These are phyloP conservation scores for Starmerella bombicola DNA, from an alignment of 805 yeast genomes.

Conservation along the genomic window DNA sequence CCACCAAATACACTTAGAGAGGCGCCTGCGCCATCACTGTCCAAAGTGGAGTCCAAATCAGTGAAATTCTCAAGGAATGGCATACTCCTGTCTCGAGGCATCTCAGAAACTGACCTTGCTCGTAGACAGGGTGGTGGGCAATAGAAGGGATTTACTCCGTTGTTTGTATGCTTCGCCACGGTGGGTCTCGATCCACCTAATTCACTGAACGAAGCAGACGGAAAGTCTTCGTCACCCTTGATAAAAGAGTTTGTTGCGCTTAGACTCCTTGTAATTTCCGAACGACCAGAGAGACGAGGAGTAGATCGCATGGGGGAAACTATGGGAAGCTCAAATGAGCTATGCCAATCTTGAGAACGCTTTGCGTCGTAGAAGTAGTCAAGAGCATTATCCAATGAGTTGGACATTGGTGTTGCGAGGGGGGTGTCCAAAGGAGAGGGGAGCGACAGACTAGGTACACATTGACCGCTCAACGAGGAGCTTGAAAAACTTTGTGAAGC, in stretches of 20 bases:
- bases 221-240: constrained; percentile 1
- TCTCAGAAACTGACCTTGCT: not conserved
- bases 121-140: constrained; percentile 25
- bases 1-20: not conserved
- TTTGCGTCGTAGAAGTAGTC: constrained; percentile 4
- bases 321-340: constrained; percentile 1
- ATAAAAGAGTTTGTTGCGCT: not conserved
- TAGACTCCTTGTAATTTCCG: not conserved
- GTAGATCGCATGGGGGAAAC: not conserved
- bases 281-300: not conserved
- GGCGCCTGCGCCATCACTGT: constrained; percentile 5
- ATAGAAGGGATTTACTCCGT: constrained; percentile 29
- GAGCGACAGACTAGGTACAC: constrained; percentile 11
- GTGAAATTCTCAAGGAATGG: too few species aligned
- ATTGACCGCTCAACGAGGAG: constrained; percentile 7
- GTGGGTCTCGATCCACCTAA: too few species aligned
- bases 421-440: constrained; percentile 19
- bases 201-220: too few species aligned
- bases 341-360: not conserved
- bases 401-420: constrained; percentile 16
- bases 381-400: constrained; percentile 10
- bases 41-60: not conserved
- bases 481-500: constrained; percentile 16
- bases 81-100: not conserved
- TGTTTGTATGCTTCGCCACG: not conserved